Conservation (phyloP, 2,329 filamentous ascomycete species). For the Cyphellophora europaea region DNA sequence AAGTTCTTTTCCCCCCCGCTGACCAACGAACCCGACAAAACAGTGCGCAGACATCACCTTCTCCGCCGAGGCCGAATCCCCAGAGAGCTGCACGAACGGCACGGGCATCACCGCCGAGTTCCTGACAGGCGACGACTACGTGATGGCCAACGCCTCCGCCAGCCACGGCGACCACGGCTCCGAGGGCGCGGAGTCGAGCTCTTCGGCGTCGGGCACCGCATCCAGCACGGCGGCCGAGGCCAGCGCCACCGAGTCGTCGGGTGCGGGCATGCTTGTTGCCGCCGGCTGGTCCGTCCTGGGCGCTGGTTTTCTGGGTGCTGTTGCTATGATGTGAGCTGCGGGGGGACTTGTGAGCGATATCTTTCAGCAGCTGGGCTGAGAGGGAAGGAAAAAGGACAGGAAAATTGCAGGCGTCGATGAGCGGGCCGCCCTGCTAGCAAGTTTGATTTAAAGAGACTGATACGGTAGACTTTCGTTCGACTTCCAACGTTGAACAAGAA, state of each 20-base stretch:
- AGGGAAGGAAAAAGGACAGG: too few relatives aligned
- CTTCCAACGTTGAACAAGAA: too few relatives aligned
- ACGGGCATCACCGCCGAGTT: slow-evolving; percentile 42
- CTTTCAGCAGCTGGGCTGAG: too few relatives aligned
- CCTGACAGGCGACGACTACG: slow-evolving; percentile 36
- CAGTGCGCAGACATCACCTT: slow-evolving; percentile 11
- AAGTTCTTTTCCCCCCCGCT: background rate
- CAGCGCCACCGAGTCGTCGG: slow-evolving; percentile 15
- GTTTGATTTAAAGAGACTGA: too few relatives aligned
- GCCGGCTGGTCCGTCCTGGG: slow-evolving; percentile 29
- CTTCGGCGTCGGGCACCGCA: slow-evolving; percentile 15
- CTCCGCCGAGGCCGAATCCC: slow-evolving; percentile 14
- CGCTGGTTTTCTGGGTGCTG: slow-evolving; percentile 24
- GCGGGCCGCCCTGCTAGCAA: too few relatives aligned
- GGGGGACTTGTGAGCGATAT: too few relatives aligned
- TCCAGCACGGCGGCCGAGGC: slow-evolving; percentile 22
- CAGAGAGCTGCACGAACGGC: slow-evolving; percentile 47
- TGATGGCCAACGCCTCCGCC: slow-evolving; percentile 21
- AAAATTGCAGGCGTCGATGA: too few relatives aligned
- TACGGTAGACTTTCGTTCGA: too few relatives aligned
- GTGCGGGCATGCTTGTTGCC: background rate
- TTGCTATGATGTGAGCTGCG: slow-evolving; percentile 23
- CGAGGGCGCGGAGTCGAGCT: slow-evolving; percentile 2
- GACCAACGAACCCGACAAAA: background rate
- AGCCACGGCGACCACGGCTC: slow-evolving; percentile 1